These are phyloP conservation scores for Nicotiana paniculata DNA, from an alignment of 257 asterid genomes.

Conservation along the genomic window DNA sequence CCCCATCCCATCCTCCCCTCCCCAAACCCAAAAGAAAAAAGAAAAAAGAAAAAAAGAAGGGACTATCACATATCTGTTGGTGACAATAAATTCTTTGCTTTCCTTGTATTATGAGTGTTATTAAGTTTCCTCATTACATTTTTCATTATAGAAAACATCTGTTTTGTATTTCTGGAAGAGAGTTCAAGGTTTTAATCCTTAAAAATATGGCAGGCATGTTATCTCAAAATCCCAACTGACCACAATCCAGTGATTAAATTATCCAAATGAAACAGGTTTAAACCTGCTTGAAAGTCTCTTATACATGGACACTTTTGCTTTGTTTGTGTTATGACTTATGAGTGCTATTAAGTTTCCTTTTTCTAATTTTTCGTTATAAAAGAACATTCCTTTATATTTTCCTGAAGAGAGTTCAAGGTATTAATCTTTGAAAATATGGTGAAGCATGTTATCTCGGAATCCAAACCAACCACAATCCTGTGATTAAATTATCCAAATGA, in stretches of 20 bases:
- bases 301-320: no score
- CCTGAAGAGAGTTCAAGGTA: no score
- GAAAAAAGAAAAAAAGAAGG: no score
- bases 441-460: no score
- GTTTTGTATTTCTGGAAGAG: background rate
- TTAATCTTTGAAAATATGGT: no score
- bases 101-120: background rate
- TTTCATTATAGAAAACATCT: background rate
- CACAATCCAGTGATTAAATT: background rate
- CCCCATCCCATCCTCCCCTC: background rate
- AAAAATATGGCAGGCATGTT: background rate
- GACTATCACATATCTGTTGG: background rate
- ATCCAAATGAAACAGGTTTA: no score
- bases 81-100: background rate
- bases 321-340: no score
- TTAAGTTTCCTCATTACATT: background rate
- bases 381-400: no score
- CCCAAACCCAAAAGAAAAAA: no score
- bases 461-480: background rate
- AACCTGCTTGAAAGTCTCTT: background rate
- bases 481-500: background rate
- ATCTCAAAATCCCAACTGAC: background rate
- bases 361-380: no score
- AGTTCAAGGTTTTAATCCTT: background rate
- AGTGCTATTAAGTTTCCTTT: no score